phyloP scores from a whole-genome alignment of 2,329 filamentous ascomycete species.

The Ophiosphaerella korrae region DNA sequence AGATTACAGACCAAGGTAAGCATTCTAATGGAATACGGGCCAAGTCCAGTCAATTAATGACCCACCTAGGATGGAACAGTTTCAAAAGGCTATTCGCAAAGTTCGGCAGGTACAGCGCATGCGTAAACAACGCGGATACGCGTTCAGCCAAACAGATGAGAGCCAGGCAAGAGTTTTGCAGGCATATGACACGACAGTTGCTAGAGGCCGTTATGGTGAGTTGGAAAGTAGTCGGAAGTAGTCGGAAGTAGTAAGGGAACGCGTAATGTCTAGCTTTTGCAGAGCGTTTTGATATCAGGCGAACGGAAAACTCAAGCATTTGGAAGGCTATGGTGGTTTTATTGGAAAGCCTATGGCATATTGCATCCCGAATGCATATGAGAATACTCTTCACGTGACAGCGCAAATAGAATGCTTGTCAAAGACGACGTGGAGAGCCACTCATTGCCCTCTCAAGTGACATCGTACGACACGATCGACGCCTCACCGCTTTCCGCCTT shows the following conservation, averaged over 20 bases:
- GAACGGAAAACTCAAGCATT: not conserved
- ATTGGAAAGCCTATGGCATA: no score
- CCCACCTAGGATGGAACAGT: constrained; percentile 86
- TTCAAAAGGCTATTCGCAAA: constrained; percentile 98
- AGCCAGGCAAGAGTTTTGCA: constrained; percentile 93
- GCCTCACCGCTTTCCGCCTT: constrained; percentile 38
- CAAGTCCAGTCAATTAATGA: not conserved
- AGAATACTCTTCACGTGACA: not conserved
- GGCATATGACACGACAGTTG: constrained; percentile 95
- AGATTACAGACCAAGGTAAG: constrained; percentile 91
- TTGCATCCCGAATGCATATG: no score
- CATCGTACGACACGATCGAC: not conserved
- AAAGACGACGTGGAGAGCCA: not conserved
- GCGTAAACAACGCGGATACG: constrained; percentile 98
- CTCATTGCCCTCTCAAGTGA: not conserved
- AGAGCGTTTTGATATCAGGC: not conserved
- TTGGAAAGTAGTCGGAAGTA: constrained; percentile 69
- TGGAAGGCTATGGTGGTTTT: not conserved
- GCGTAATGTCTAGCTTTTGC: not conserved
- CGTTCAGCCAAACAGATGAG: constrained; percentile 97
- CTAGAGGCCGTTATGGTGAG: constrained; percentile 91
- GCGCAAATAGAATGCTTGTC: not conserved
- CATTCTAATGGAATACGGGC: constrained; percentile 15
- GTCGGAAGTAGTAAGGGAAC: constrained; percentile 15
- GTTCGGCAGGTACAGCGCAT: constrained; percentile 97